Conservation (phyloP, 2,329 filamentous ascomycete genomes). For the Dactylellina cionopaga region DNA sequence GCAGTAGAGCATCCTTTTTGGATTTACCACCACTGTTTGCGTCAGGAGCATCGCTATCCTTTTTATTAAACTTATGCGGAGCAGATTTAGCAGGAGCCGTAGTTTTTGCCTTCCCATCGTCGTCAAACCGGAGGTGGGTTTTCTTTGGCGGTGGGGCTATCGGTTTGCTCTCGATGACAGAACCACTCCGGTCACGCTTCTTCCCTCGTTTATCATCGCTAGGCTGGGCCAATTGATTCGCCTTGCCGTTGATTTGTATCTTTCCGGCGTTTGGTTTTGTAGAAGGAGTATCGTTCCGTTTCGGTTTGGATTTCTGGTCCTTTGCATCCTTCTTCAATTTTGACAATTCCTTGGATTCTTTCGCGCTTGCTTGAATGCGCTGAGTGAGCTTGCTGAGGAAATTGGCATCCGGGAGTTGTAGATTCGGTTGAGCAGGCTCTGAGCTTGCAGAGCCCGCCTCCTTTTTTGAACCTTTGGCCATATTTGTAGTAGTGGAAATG, state of each 20-base stretch:
- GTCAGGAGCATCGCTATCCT: not conserved
- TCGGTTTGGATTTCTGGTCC: slow-evolving; percentile 18
- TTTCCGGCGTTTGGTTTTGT: slow-evolving; percentile 14
- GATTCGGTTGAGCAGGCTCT: not conserved
- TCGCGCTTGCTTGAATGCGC: slow-evolving; percentile 39
- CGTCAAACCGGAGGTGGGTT: slow-evolving; percentile 39
- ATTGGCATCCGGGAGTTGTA: slow-evolving; percentile 33
- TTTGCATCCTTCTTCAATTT: slow-evolving; percentile 28
- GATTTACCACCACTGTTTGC: slow-evolving; percentile 7
- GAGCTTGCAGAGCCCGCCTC: not conserved
- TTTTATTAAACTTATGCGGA: slow-evolving; percentile 11
- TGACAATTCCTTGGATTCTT: slow-evolving; percentile 24
- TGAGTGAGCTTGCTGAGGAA: slow-evolving; percentile 49
- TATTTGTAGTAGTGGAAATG: not conserved
- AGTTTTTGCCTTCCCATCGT: slow-evolving; percentile 5
- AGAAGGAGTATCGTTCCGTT: not conserved
- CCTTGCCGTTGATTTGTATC: slow-evolving; percentile 36
- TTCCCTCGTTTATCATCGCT: slow-evolving; percentile 44
- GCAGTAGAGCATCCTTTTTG: slow-evolving; percentile 64
- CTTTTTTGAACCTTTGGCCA: slow-evolving; percentile 48
- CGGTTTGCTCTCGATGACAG: slow-evolving; percentile 30
- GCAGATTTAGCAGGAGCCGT: slow-evolving; percentile 2
- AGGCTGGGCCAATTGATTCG: slow-evolving; percentile 3
- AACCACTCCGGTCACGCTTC: slow-evolving; percentile 48
- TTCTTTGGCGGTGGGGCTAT: slow-evolving; percentile 10